These are phyloP conservation scores for Pichia sp. DNA, from an alignment of 1,139 yeast species.

Conservation along the genomic window DNA sequence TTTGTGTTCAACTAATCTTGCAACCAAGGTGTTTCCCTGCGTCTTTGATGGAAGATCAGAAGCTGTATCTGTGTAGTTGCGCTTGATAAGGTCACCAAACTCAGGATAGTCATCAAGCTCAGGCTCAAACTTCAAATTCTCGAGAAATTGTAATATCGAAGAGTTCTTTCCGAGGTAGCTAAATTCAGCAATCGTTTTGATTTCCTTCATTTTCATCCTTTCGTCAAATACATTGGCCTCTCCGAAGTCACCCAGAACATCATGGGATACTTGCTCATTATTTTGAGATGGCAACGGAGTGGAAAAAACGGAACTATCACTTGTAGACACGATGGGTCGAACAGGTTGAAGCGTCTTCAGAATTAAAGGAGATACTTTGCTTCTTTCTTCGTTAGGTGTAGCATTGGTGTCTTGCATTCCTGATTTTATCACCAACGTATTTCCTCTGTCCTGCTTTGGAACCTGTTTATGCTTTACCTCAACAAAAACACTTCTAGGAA, in stretches of 20 bases:
- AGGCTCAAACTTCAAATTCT: constrained; percentile 48
- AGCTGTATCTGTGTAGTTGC: not conserved
- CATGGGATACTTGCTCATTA: not conserved
- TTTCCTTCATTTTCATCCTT: constrained; percentile 18
- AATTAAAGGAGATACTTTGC: constrained; percentile 5
- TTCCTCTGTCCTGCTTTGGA: not conserved
- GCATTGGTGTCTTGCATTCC: too few species aligned
- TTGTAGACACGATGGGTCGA: constrained; percentile 49
- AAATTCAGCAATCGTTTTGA: constrained; percentile 32
- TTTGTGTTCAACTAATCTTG: constrained; percentile 52
- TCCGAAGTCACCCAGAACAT: constrained; percentile 37
- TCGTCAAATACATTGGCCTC: constrained; percentile 25
- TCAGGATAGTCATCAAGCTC: constrained; percentile 56
- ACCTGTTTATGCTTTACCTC: constrained; percentile 47
- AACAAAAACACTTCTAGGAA: constrained; percentile 63
- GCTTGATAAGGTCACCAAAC: constrained; percentile 40
- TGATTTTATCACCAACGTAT: too few species aligned
- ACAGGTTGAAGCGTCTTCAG: constrained; percentile 28
- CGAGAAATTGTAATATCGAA: constrained; percentile 51
- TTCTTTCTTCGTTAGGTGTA: not conserved
- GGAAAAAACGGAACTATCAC: constrained; percentile 53
- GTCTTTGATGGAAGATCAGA: not conserved
- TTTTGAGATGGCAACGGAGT: constrained; percentile 12
- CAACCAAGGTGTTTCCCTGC: constrained; percentile 33
- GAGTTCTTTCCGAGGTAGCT: constrained; percentile 66